Evolutionary conservation across 1,284 basidiomycete genomes (phyloP), one percentile per base, ranked within the genome.

Genomic region (Cryptococcus sp.): DNA sequence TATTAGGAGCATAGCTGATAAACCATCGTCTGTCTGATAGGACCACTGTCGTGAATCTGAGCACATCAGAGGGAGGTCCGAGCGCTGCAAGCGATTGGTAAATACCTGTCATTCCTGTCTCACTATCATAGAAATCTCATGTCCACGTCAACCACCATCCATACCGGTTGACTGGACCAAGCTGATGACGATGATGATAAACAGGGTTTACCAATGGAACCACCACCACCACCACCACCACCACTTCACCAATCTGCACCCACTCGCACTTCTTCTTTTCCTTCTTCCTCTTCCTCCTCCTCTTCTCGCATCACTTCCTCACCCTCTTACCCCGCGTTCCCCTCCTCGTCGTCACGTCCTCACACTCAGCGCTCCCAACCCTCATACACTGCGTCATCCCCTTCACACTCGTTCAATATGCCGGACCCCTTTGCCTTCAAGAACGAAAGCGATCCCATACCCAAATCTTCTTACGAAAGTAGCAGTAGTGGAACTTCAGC

Each of bases 61-160:
- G 11, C 50, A 52, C 60, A 22, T 60, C 23, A 54, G 58, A 54
- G 67, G 63, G 8, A 39, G 66, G 27, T 54, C 55, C 39, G 62
- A 62, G 55, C 56, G 69, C 5, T 60, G 63, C 40, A 42, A 45
- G 23, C 54, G 60, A 48, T 38, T 57, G 40, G 64, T 67, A 38
- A 51, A 58, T 62, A n/a, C 42, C 41, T 1, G 25, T 25, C 25
- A 25, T 3, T 3, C 51, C 3, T 54, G 23, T 25, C n/a, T 35
- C 30, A 35, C 30, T 23, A 8, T 1, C 23, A 17, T 41, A 23
- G 47, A n/a, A 20, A 8, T 13, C 16, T 20, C 16, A 27, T n/a
- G 15, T 20, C 22, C 39, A 17, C 22, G 22, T 46, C 46, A 23
- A 25, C 39, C 42, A 11, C 42, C n/a, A 13, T 45, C 42, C 16